Evolutionary conservation across 495 filamentous ascomycete species (phyloP).

Genomic region (Podospora pseudocomata): DNA sequence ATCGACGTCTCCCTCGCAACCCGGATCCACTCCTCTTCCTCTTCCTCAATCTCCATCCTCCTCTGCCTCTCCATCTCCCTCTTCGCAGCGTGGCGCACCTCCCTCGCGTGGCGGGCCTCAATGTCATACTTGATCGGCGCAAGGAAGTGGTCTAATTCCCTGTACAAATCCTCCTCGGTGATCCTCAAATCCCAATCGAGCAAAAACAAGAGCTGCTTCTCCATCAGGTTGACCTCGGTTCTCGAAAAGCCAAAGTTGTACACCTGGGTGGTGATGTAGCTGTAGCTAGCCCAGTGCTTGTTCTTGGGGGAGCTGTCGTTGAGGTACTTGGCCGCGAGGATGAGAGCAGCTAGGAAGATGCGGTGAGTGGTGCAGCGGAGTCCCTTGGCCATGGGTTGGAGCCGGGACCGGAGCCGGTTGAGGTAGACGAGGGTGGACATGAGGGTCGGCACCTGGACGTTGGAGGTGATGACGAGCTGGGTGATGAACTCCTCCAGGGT

Average conservation of each 20-base stretch:
- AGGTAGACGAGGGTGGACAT: conserved; percentile 97
- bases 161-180: conserved; percentile 76
- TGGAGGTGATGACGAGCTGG: conserved; percentile 82
- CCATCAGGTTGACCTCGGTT: conserved; percentile 97
- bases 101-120: conserved; percentile 38
- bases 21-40: conserved; percentile 28
- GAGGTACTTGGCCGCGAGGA: conserved; percentile 92
- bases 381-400: conserved; percentile 93
- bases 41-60: conserved; percentile 12
- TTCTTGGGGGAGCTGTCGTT: conserved; percentile 99
- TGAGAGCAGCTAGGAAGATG: conserved; percentile 92
- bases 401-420: conserved; percentile 69
- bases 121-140: conserved; percentile 65
- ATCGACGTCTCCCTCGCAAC: conserved; percentile 1
- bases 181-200: conserved; percentile 91
- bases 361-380: conserved; percentile 96
- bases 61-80: conserved; percentile 31
- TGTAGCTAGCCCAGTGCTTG: conserved; percentile 98
- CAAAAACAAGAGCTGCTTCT: conserved; percentile 92
- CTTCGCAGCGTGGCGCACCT: conserved; percentile 42
- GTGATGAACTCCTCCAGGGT: conserved; percentile 87
- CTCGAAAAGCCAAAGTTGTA: conserved; percentile 86
- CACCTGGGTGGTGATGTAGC: conserved; percentile 60
- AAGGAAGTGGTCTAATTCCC: conserved; percentile 83
- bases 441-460: conserved; percentile 93